These are phyloP conservation scores for Hyaloscypha bicolor DNA, from an alignment of 495 filamentous ascomycete genomes.

Conservation along the genomic window DNA sequence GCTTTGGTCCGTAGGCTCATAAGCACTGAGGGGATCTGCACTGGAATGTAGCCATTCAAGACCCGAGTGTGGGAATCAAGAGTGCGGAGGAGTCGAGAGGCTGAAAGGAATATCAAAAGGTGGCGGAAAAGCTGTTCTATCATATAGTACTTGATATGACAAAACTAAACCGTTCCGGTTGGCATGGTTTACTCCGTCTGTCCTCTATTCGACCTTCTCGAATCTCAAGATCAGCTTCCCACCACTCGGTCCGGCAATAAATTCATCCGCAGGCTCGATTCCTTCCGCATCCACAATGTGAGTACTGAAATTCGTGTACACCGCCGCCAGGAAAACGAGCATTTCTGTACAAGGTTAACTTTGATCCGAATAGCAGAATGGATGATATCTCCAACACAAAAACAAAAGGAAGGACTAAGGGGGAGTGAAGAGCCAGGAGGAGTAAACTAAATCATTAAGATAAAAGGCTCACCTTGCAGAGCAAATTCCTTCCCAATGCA, in stretches of 20 bases:
- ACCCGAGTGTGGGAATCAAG: too few species aligned
- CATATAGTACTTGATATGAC: too few species aligned
- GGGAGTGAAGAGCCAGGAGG: too few species aligned
- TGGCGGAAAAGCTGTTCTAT: too few species aligned
- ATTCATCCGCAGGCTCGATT: slow-evolving; percentile 65
- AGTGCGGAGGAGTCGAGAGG: too few species aligned
- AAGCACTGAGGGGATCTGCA: too few species aligned
- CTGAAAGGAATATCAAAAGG: too few species aligned
- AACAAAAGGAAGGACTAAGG: neutral
- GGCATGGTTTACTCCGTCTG: too few species aligned
- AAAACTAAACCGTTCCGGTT: too few species aligned
- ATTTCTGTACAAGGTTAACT: slow-evolving; percentile 38
- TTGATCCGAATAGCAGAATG: too few species aligned
- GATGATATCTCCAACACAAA: neutral
- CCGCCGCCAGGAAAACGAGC: slow-evolving; percentile 58
- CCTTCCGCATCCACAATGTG: slow-evolving; percentile 53
- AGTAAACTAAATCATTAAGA: neutral
- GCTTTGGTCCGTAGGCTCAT: too few species aligned
- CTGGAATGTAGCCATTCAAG: too few species aligned
- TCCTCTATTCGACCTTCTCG: slow-evolving; percentile 1
- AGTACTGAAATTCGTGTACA: slow-evolving; percentile 66
- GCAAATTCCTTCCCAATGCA: slow-evolving; percentile 78
- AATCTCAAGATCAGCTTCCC: slow-evolving; percentile 42
- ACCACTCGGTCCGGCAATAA: slow-evolving; percentile 57
- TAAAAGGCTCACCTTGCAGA: slow-evolving; percentile 50